Conservation (phyloP, 164 flowering plant species). For the Vitis rotundifolia region DNA sequence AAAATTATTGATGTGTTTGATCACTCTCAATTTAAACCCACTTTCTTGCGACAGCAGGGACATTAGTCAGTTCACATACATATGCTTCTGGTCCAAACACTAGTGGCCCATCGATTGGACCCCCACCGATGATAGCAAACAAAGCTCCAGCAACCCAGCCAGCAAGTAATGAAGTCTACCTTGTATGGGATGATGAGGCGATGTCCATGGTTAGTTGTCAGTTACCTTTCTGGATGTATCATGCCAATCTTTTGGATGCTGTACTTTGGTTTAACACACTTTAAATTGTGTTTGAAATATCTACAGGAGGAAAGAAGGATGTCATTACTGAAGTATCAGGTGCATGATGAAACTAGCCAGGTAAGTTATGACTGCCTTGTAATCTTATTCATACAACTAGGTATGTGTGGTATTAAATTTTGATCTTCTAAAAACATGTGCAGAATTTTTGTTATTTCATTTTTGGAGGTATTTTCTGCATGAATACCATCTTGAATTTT, state of each 20-base stretch:
- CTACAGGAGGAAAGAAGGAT: conserved; percentile 96
- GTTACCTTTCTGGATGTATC: not conserved
- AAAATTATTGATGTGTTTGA: too few species aligned
- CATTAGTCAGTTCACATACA: conserved; percentile 61
- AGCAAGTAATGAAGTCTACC: conserved; percentile 81
- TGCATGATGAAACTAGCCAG: conserved; percentile 99
- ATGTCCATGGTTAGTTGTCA: conserved; percentile 90
- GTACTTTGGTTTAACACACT: not conserved
- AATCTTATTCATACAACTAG: conserved; percentile 21
- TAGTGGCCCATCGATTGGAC: conserved; percentile 93
- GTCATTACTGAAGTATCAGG: conserved; percentile 92
- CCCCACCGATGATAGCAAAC: conserved; percentile 93
- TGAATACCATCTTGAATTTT: not conserved
- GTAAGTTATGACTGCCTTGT: conserved; percentile 71
- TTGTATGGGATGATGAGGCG: conserved; percentile 99
- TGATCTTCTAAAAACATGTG: conserved; percentile 44
- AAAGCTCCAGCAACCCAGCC: conserved; percentile 74
- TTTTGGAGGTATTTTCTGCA: conserved; percentile 38
- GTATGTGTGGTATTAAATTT: conserved; percentile 14
- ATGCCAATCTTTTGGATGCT: not conserved
- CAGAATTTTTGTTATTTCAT: conserved; percentile 37
- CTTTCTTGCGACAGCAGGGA: conserved; percentile 34
- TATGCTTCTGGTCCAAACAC: conserved; percentile 99
- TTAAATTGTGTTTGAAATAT: conserved; percentile 7
- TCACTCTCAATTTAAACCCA: too few species aligned